These are phyloP conservation scores for Insectozyma bohioensis DNA, from an alignment of 1,139 yeast genomes.

Conservation along the genomic window DNA sequence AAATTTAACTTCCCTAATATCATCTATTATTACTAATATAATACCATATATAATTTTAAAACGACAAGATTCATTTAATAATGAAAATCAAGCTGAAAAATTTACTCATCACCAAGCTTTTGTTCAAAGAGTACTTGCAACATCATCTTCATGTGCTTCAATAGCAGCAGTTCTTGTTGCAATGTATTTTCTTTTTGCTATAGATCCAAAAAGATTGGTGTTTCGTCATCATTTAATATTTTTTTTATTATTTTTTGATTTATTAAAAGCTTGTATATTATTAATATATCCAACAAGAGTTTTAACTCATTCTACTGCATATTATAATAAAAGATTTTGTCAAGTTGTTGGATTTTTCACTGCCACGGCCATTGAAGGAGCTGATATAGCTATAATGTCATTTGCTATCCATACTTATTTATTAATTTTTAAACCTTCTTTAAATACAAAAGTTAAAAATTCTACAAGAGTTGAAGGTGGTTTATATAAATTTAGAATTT, in stretches of 20 bases:
- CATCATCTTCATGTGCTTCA: constrained; percentile 58
- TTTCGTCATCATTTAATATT: constrained; percentile 75
- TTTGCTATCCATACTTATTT: constrained; percentile 84
- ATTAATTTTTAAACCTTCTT: constrained; percentile 62
- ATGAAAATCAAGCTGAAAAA: constrained; percentile 22
- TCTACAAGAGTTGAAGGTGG: constrained; percentile 68
- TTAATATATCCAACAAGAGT: constrained; percentile 71
- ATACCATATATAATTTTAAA: constrained; percentile 4
- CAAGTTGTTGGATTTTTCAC: constrained; percentile 85
- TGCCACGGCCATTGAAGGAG: constrained; percentile 80
- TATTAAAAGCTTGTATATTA: constrained; percentile 69
- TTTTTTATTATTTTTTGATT: constrained; percentile 67
- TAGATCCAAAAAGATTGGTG: constrained; percentile 59
- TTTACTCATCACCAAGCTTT: constrained; percentile 27
- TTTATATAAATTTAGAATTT: constrained; percentile 56
- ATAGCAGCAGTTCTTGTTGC: constrained; percentile 54
- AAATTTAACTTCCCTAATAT: background rate
- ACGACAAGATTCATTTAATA: constrained; percentile 6
- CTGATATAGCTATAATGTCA: constrained; percentile 79
- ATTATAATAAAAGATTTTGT: constrained; percentile 56
- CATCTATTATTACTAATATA: background rate
- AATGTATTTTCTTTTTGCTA: constrained; percentile 54
- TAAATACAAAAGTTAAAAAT: constrained; percentile 44
- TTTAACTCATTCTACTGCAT: constrained; percentile 46
- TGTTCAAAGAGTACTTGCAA: constrained; percentile 51